Conservation (phyloP, 1,284 basidiomycete species). For the Heterobasidion parviporum region DNA sequence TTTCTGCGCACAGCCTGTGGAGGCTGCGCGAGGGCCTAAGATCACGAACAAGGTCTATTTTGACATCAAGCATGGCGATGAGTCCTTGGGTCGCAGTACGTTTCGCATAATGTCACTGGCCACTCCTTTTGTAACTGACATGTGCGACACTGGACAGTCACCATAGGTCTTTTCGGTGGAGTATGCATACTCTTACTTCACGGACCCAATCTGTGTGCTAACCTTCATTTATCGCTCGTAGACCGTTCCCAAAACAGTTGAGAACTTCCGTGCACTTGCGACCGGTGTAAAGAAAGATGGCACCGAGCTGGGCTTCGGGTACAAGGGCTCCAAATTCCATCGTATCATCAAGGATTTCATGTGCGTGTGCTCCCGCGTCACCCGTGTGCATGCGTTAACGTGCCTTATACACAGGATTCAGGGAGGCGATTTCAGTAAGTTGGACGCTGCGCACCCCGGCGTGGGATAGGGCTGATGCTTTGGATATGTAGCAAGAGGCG, state of each 20-base stretch:
- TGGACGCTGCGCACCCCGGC: not conserved
- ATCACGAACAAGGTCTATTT: conserved; percentile 93
- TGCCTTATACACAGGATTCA: conserved; percentile 35
- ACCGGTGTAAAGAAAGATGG: conserved; percentile 79
- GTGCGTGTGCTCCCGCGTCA: conserved; percentile 22
- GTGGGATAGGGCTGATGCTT: not conserved
- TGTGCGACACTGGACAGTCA: conserved; percentile 35
- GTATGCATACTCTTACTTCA: conserved; percentile 21
- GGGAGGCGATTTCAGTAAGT: conserved; percentile 64
- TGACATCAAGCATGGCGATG: conserved; percentile 85
- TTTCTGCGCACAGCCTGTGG: conserved; percentile 58
- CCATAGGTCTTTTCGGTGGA: conserved; percentile 82
- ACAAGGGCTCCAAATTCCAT: conserved; percentile 66
- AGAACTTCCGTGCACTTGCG: conserved; percentile 64
- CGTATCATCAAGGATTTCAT: conserved; percentile 68
- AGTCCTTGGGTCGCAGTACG: conserved; percentile 74
- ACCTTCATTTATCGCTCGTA: conserved; percentile 23
- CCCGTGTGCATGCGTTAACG: not conserved
- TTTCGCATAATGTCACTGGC: conserved; percentile 13
- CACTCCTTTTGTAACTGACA: conserved; percentile 5
- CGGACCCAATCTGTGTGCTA: not conserved
- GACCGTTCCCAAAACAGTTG: conserved; percentile 73
- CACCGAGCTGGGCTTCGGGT: conserved; percentile 61
- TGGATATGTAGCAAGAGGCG: conserved; percentile 33
- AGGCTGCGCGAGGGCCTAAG: conserved; percentile 74